Percentiles rank a stretch among this genome's conserved stretches.
phyloP scores from a whole-genome alignment of 2,329 filamentous ascomycete species.

The Gnomoniopsis sp. region DNA sequence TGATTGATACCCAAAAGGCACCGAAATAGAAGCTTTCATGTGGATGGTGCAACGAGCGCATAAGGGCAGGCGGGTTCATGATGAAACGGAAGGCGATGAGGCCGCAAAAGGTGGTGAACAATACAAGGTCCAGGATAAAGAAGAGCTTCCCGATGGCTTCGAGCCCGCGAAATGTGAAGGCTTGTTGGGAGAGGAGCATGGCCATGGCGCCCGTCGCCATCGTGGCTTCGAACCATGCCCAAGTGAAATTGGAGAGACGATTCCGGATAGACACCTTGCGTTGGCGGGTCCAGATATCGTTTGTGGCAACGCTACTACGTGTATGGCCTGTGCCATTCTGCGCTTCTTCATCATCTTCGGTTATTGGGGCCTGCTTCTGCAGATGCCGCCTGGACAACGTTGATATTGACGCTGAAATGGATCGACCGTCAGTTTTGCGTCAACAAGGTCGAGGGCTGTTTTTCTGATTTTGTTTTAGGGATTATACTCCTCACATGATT shows the following conservation, averaged over 20 bases:
- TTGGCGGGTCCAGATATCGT: too few species aligned
- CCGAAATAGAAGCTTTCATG: constrained; percentile 65
- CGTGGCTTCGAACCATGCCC: constrained; percentile 31
- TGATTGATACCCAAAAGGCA: constrained; percentile 59
- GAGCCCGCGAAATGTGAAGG: constrained; percentile 44
- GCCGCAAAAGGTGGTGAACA: constrained; percentile 46
- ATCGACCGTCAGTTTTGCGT: neutral
- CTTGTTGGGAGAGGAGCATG: constrained; percentile 28
- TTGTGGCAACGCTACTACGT: too few species aligned
- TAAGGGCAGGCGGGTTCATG: constrained; percentile 55
- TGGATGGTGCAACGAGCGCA: constrained; percentile 58
- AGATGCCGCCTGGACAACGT: neutral
- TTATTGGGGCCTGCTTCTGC: neutral
- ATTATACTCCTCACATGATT: too few species aligned
- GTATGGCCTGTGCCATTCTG: too few species aligned
- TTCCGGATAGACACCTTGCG: neutral
- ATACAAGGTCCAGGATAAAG: constrained; percentile 46
- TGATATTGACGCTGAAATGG: neutral
- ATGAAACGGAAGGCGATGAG: constrained; percentile 58
- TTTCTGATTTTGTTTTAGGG: too few species aligned
- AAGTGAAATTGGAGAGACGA: constrained; percentile 15
- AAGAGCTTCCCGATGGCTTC: constrained; percentile 44
- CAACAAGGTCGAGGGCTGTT: neutral
- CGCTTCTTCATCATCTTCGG: neutral
- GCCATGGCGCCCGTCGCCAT: constrained; percentile 33